A percentile compares a stretch with the other conserved stretches of the same genome.
Evolutionary conservation across 352 stramenopile genomes (phyloP).

Genomic region (Globisporangium rhizosaccharum): DNA sequence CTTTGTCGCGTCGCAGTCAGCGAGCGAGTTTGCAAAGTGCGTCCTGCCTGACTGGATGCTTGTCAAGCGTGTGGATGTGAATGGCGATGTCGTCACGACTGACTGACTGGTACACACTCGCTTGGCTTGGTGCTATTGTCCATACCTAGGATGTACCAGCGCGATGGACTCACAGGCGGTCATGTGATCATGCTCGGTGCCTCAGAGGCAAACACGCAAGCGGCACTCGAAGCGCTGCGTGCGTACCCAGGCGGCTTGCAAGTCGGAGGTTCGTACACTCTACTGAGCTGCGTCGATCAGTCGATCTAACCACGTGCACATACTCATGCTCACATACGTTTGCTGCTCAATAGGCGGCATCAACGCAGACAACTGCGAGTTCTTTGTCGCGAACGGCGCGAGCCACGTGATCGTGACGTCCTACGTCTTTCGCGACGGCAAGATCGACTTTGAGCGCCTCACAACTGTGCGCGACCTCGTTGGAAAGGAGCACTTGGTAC

Average conservation of each 20-base stretch:
- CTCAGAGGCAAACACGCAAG: constrained; percentile 87
- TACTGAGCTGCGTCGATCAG: neutral
- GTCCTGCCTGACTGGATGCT: constrained; percentile 4
- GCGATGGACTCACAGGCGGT: constrained; percentile 87
- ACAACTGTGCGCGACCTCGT: constrained; percentile 60
- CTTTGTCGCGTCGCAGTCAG: constrained; percentile 83
- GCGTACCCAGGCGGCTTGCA: constrained; percentile 93
- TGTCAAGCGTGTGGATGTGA: too few relatives aligned
- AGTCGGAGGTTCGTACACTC: constrained; percentile 81
- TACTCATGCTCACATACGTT: neutral
- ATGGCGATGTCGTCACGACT: too few relatives aligned
- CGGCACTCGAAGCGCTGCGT: constrained; percentile 78
- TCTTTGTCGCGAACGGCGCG: constrained; percentile 94
- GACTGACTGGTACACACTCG: neutral
- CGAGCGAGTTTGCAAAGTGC: constrained; percentile 70
- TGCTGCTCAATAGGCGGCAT: constrained; percentile 51
- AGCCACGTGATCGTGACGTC: constrained; percentile 98
- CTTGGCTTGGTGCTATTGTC: neutral
- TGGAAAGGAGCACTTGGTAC: constrained; percentile 71
- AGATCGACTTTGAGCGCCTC: constrained; percentile 85
- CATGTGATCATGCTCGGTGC: constrained; percentile 98
- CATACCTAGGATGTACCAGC: constrained; percentile 85
- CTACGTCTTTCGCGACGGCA: constrained; percentile 93
- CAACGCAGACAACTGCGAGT: constrained; percentile 89
- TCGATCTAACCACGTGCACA: neutral